A percentile compares a stretch with the other conserved stretches of the same genome.
Evolutionary conservation across 2,329 filamentous ascomycete species (phyloP).

Genomic region (Aspergillus quadrilineatus): DNA sequence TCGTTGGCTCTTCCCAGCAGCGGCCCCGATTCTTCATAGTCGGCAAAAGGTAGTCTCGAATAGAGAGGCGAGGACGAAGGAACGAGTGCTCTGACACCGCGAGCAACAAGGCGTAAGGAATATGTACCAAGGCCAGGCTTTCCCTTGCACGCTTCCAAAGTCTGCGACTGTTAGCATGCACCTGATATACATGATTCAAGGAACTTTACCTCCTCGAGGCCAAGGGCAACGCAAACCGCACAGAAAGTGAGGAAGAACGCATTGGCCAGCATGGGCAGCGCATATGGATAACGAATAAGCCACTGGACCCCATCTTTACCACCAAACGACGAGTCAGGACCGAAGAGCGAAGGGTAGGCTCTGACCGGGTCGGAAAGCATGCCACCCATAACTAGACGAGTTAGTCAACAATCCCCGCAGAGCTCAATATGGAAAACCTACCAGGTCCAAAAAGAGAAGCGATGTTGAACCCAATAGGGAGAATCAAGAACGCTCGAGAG

Average conservation of each 20-base stretch:
- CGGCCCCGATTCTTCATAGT: conserved; percentile 38
- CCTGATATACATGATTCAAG: background rate
- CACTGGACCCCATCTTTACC: conserved; percentile 59
- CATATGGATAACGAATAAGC: conserved; percentile 65
- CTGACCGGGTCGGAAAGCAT: conserved; percentile 65
- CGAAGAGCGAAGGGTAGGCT: conserved; percentile 64
- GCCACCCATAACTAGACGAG: conserved; percentile 58
- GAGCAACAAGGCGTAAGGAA: conserved; percentile 30
- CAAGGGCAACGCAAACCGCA: conserved; percentile 58
- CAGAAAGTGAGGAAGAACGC: conserved; percentile 58
- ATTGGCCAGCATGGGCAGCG: conserved; percentile 67
- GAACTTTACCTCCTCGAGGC: conserved; percentile 59
- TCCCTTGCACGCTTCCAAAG: conserved; percentile 47
- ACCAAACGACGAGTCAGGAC: conserved; percentile 57
- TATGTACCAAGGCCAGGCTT: conserved; percentile 48
- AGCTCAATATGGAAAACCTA: conserved; percentile 26
- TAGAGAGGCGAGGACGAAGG: conserved; percentile 35
- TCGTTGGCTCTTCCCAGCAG: conserved; percentile 32
- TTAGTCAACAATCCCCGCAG: conserved; percentile 34
- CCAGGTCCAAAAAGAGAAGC: conserved; percentile 54
- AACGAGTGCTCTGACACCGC: conserved; percentile 25
- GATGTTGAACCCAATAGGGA: conserved; percentile 68
- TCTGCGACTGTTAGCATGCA: conserved; percentile 36
- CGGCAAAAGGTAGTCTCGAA: conserved; percentile 34
- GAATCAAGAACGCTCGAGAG: conserved; percentile 56